Percentiles rank a stretch among this genome's conserved stretches.
Evolutionary conservation across 2,329 filamentous ascomycete genomes (phyloP).

Genomic region (Monosporascus sp.): DNA sequence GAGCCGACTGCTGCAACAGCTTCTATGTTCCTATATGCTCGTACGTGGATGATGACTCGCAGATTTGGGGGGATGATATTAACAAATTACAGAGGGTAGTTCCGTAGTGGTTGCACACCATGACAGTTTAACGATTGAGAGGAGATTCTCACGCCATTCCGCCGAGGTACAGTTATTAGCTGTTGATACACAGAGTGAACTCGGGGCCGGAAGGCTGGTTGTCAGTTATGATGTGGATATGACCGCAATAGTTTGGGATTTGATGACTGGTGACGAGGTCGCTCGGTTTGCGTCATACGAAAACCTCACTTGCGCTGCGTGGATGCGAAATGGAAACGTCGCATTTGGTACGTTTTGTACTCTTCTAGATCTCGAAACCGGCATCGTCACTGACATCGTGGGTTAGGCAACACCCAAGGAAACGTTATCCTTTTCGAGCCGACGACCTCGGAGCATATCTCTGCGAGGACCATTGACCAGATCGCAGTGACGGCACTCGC

Average conservation of each 20-base stretch:
- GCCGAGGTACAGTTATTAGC: conserved; percentile 80
- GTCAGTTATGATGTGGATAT: conserved; percentile 90
- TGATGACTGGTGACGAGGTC: conserved; percentile 85
- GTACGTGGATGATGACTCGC: conserved; percentile 17
- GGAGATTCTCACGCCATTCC: conserved; percentile 75
- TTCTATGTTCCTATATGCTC: conserved; percentile 82
- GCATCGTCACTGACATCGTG: conserved; percentile 14
- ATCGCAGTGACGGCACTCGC: conserved; percentile 93
- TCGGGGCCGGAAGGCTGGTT: conserved; percentile 76
- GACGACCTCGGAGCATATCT: conserved; percentile 86
- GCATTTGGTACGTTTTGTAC: conserved; percentile 72
- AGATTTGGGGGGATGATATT: not conserved
- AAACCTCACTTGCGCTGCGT: conserved; percentile 74
- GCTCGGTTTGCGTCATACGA: conserved; percentile 92
- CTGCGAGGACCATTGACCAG: conserved; percentile 80
- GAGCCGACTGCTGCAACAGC: conserved; percentile 88
- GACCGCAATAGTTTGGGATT: conserved; percentile 94
- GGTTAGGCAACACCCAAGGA: conserved; percentile 79
- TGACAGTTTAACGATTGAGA: conserved; percentile 84
- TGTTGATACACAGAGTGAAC: conserved; percentile 87
- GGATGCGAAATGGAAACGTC: conserved; percentile 97
- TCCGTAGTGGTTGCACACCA: conserved; percentile 85
- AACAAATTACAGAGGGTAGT: conserved; percentile 52
- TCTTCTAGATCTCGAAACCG: conserved; percentile 5
- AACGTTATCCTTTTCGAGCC: conserved; percentile 94